Evolutionary conservation across 2,329 filamentous ascomycete species (phyloP), one percentile per base, ranked within the genome.

Genomic region (Conoideocrella luteorostrata): DNA sequence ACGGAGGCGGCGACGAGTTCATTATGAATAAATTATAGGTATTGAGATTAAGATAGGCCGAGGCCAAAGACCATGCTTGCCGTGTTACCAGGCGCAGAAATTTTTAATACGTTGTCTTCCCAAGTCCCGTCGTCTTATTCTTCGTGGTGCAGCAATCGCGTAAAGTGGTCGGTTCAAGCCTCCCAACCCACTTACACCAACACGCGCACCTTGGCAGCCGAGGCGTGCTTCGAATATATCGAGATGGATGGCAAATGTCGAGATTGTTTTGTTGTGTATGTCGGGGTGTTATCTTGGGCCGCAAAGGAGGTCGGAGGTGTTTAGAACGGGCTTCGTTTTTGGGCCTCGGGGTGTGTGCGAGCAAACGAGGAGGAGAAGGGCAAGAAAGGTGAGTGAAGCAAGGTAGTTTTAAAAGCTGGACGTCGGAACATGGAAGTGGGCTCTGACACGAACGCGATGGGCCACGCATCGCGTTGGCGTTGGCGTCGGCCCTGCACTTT

Each of bases 1-100:
- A 28, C 23, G 50, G 50, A 13, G 44, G 53, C 10, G 67, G 63
- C 41, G 67, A 67, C 23, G 67, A 71, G 53, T 70, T 63, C 69
- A 72, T 68, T 48, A 5, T 39, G 10, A 22, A 13, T 7, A 38
- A 30, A 15, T 3, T 13, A 21, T 28, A 24, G 20, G 23, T 28
- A 33, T n/a, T n/a, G 21, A 22, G 10, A 39, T 15, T 9, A 20
- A 17, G 10, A 32, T 12, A 24, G 23, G 30, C 7, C 11, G 36
- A 15, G n/a, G 20, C 34, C 39, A 21, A 32, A 18, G 15, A 29
- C n/a, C 21, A 39, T 45, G 15, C 32, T 41, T 11, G 33, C 39
- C 21, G 17, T 17, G 13, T 41, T 11, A 26, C 39, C 21, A 20
- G 15, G 13, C 29, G 12, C 22, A n/a, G 20, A 18, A 18, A 9